Evolutionary conservation across 106 monocot species (phyloP), one percentile per base, ranked within the genome.

Genomic region (Acorus calamus): DNA sequence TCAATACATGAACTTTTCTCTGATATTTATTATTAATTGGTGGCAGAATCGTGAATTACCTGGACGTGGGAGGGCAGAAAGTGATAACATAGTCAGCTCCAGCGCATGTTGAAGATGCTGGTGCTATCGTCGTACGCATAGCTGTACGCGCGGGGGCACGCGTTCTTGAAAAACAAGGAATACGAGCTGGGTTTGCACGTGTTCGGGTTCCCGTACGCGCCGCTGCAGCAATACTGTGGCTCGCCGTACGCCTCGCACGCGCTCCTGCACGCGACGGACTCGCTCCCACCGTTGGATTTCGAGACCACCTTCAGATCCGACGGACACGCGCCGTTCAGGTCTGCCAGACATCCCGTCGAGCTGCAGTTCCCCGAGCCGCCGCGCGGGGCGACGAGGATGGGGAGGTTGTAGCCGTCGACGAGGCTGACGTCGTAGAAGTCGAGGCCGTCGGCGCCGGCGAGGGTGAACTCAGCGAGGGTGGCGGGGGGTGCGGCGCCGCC

Each of bases 221-320:
- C 92, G 53, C 79, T 86, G 76, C 92, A 92, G 65, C 92, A 92
- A 42, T 74, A 87, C 86, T 87, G 81, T 52, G 84, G 79, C 77
- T 61, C 59, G 14, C 81, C 75, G 62, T 84, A 92, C 70, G 92
- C 87, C 54, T 77, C 84, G 68, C 86, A 86, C 43, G 86, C 83
- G 70, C 83, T 88, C 59, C 71, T 59, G 59, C 85, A 75, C 46
- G 84, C 92, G 49, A 66, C 72, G 4, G 60, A 3, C 3, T 4
- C 14, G 8, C 61, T 0, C 59, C 43, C 42, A 28, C 28, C 28
- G 28, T 28, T 28, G 28, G 28, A 28, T 28, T 28, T 28, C 28
- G 28, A 28, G 28, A 28, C 28, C 28, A 73, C 76, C 56, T 13
- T 50, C 14, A 84, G 70, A 52, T 66, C 80, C 41, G 62, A 4